Percentiles rank a stretch among this genome's conserved stretches.
Evolutionary conservation across 2,329 filamentous ascomycete genomes (phyloP).

Genomic region (Apiospora malaysiana): DNA sequence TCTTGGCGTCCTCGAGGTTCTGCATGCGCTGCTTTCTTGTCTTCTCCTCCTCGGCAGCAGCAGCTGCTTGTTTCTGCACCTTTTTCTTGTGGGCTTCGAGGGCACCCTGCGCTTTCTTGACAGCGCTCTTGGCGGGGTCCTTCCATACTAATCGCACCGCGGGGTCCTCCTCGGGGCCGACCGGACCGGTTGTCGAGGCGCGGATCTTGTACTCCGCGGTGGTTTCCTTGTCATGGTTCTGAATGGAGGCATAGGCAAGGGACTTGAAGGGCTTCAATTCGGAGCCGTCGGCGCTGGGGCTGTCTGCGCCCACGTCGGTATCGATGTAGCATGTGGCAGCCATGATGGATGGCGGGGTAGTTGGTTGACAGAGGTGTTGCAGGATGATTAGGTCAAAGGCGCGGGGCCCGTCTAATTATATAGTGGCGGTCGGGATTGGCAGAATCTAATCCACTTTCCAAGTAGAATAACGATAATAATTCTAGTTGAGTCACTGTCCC

Average conservation of each 20-base stretch:
- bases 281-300: constrained; percentile 68
- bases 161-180: constrained; percentile 68
- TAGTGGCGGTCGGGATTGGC: too few species aligned
- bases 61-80: constrained; percentile 76
- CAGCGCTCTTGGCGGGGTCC: constrained; percentile 79
- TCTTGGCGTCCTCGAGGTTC: constrained; percentile 81
- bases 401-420: too few species aligned
- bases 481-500: too few species aligned
- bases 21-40: constrained; percentile 73
- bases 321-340: constrained; percentile 71
- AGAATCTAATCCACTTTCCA: too few species aligned
- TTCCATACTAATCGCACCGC: constrained; percentile 75
- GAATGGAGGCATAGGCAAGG: constrained; percentile 77
- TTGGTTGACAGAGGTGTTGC: too few species aligned
- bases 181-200: constrained; percentile 67
- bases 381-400: too few species aligned
- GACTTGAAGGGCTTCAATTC: constrained; percentile 82
- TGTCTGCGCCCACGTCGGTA: constrained; percentile 78
- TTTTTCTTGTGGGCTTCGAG: constrained; percentile 84
- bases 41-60: constrained; percentile 74
- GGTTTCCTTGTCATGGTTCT: constrained; percentile 61
- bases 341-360: too few species aligned
- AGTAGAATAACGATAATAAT: too few species aligned
- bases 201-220: constrained; percentile 70
- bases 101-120: constrained; percentile 83